A percentile compares a stretch with the other conserved stretches of the same genome.
These are phyloP conservation scores for Aspergillus chevalieri DNA, from an alignment of 2,329 filamentous ascomycete genomes.

Conservation along the genomic window DNA sequence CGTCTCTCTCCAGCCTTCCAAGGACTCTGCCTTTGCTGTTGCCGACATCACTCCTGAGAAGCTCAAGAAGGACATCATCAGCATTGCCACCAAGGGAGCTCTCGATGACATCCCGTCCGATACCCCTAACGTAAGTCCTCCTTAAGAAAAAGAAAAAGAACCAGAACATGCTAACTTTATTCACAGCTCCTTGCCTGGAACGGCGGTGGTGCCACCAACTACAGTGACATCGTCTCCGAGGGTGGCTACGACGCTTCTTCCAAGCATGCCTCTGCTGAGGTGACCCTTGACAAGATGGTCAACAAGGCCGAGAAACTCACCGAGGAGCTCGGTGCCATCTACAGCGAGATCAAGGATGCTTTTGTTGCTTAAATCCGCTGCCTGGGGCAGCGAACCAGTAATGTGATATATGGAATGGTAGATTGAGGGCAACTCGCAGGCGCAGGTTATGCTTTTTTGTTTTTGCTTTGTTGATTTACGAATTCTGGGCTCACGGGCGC, in stretches of 20 bases:
- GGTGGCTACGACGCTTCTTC: conserved; percentile 60
- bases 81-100: conserved; percentile 70
- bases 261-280: conserved; percentile 23
- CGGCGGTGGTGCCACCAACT: conserved; percentile 91
- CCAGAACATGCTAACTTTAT: conserved; percentile 17
- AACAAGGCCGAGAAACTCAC: conserved; percentile 44
- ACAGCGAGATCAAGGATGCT: conserved; percentile 39
- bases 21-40: conserved; percentile 86
- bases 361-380: conserved; percentile 40
- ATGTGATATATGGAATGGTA: conserved; percentile 11
- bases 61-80: conserved; percentile 83
- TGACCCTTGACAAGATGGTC: conserved; percentile 37
- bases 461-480: conserved; percentile 10
- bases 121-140: conserved; percentile 67
- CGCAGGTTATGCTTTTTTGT: conserved; percentile 20
- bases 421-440: conserved; percentile 20
- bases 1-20: conserved; percentile 86
- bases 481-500: conserved; percentile 11
- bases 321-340: conserved; percentile 43
- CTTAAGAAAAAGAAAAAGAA: not conserved
- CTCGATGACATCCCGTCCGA: conserved; percentile 76
- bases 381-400: conserved; percentile 5
- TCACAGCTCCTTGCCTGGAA: conserved; percentile 85
- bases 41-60: conserved; percentile 85
- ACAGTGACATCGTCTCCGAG: conserved; percentile 68